Percentiles rank a stretch among this genome's conserved stretches.
phyloP scores from a whole-genome alignment of 495 filamentous ascomycete species.

The Penicillium roqueforti region DNA sequence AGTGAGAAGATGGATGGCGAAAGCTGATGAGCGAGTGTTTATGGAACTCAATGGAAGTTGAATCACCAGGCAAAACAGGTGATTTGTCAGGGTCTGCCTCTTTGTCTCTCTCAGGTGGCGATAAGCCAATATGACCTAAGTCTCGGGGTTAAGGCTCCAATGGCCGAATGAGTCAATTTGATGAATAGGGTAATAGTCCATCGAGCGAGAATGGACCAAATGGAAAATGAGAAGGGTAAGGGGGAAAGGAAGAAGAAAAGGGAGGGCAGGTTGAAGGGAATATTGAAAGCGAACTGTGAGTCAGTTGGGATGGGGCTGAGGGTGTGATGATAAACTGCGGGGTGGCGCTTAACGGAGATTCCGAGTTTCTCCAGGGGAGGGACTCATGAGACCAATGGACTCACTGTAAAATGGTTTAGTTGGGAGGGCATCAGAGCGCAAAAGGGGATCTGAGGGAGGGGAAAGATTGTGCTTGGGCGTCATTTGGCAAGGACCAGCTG shows the following conservation, averaged over 20 bases:
- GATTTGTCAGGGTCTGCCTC: slow-evolving; percentile 40
- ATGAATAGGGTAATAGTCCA: background rate
- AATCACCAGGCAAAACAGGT: slow-evolving; percentile 22
- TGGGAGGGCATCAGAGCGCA: slow-evolving; percentile 3
- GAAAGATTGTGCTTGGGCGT: background rate
- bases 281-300: background rate
- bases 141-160: slow-evolving; percentile 10
- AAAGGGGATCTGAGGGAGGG: background rate
- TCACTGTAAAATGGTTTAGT: background rate
- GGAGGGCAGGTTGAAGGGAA: background rate
- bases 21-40: slow-evolving; percentile 16
- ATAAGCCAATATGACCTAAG: slow-evolving; percentile 17
- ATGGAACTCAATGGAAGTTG: slow-evolving; percentile 17
- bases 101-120: slow-evolving; percentile 33
- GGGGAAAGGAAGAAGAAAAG: background rate
- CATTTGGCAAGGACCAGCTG: slow-evolving; percentile 6
- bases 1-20: slow-evolving; percentile 21
- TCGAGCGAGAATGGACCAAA: background rate
- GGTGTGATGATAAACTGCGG: slow-evolving; percentile 12
- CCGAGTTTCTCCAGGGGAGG: slow-evolving; percentile 4
- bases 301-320: slow-evolving; percentile 4
- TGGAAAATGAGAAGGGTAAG: background rate
- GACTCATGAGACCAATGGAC: slow-evolving; percentile 7
- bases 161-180: slow-evolving; percentile 8
- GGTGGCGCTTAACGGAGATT: slow-evolving; percentile 9